phyloP scores from a whole-genome alignment of 306 rosid genomes.

The Datisca glomerata region DNA sequence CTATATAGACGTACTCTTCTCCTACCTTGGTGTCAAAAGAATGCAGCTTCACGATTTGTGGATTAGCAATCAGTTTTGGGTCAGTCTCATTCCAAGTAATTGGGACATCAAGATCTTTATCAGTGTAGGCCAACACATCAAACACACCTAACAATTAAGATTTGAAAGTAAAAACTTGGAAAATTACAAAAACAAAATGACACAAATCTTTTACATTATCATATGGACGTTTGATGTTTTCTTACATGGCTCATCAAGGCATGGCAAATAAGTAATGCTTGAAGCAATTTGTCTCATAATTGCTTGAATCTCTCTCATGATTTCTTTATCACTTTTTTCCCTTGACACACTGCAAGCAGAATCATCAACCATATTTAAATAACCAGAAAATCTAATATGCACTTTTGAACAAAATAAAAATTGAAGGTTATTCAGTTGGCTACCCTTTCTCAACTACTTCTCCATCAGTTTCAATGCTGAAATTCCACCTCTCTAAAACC shows the following conservation, averaged over 20 bases:
- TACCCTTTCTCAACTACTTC: slow-evolving; percentile 87
- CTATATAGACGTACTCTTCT: not conserved
- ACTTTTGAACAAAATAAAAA: not conserved
- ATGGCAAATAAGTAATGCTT: slow-evolving; percentile 94
- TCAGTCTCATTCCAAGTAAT: slow-evolving; percentile 98
- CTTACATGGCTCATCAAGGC: slow-evolving; percentile 92
- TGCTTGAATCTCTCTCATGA: slow-evolving; percentile 99
- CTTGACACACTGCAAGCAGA: slow-evolving; percentile 44
- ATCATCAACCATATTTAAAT: slow-evolving; percentile 1
- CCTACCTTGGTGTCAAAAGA: slow-evolving; percentile 95
- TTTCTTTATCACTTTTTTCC: slow-evolving; percentile 97
- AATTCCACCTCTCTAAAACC: slow-evolving; percentile 97
- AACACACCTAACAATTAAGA: slow-evolving; percentile 53
- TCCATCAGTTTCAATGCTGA: slow-evolving; percentile 85
- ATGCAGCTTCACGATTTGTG: slow-evolving; percentile 97
- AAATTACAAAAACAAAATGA: too few species aligned
- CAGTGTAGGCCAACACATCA: slow-evolving; percentile 96
- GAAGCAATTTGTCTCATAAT: slow-evolving; percentile 99
- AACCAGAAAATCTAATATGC: not conserved
- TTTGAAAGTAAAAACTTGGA: not conserved
- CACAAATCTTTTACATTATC: not conserved
- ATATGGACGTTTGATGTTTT: not conserved
- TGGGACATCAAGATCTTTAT: slow-evolving; percentile 87
- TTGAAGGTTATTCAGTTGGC: not conserved
- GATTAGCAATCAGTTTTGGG: slow-evolving; percentile 90